Evolutionary conservation across 768 basidiomycete genomes (phyloP).

Genomic region (Dentipellis fragilis): DNA sequence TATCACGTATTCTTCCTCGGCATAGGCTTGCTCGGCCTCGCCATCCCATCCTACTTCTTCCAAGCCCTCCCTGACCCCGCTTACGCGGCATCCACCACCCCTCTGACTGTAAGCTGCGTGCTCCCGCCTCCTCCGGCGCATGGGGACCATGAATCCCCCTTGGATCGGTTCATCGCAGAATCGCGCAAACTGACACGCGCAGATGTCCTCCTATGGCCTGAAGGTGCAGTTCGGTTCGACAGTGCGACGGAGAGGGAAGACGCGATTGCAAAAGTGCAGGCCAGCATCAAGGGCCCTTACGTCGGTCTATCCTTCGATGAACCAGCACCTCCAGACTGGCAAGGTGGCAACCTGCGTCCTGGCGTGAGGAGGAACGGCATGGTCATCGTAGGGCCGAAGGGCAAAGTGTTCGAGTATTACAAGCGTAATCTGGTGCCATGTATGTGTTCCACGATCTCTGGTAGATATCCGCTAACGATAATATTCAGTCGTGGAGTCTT

Average conservation of each 20-base stretch:
- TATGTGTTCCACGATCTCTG: constrained; percentile 26
- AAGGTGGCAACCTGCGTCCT: constrained; percentile 23
- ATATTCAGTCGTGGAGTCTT: constrained; percentile 67
- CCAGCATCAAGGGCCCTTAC: constrained; percentile 28
- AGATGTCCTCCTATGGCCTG: constrained; percentile 68
- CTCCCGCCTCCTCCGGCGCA: constrained; percentile 40
- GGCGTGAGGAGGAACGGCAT: constrained; percentile 51
- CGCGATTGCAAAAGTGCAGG: constrained; percentile 36
- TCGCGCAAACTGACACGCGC: constrained; percentile 35
- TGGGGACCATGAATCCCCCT: constrained; percentile 29
- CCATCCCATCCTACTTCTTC: constrained; percentile 47
- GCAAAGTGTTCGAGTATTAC: constrained; percentile 47
- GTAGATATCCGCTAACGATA: constrained; percentile 3
- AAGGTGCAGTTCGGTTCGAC: constrained; percentile 63
- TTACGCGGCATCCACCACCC: constrained; percentile 32
- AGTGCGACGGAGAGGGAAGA: constrained; percentile 35
- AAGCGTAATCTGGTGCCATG: constrained; percentile 73
- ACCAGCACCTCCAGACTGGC: constrained; percentile 28
- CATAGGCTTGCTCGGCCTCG: constrained; percentile 31
- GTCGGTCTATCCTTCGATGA: constrained; percentile 73
- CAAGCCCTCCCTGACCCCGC: constrained; percentile 30
- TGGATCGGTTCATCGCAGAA: constrained; percentile 58
- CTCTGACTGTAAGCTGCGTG: constrained; percentile 56
- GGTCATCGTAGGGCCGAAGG: constrained; percentile 37
- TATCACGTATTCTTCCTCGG: constrained; percentile 28